Percentiles rank a stretch among this genome's conserved stretches.
phyloP scores from a whole-genome alignment of 73 alveolate genomes.

The Tetrahymena malaccensis region DNA sequence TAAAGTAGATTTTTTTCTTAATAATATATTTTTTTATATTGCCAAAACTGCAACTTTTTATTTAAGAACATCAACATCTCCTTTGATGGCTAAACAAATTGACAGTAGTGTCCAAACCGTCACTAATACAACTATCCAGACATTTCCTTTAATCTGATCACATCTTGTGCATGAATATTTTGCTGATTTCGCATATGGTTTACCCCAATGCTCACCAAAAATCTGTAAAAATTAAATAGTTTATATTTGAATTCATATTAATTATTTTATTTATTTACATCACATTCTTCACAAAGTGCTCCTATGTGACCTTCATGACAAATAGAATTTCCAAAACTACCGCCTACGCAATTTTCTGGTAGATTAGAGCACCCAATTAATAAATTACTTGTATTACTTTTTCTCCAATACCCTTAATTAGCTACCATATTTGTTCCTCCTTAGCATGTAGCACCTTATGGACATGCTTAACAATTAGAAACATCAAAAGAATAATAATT shows the following conservation, averaged over 20 bases:
- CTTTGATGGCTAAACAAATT: neutral
- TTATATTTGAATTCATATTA: neutral
- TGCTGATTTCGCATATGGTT: neutral
- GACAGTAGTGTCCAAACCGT: conserved; percentile 25
- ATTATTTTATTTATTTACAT: neutral
- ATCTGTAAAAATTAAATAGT: neutral
- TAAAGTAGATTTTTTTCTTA: neutral
- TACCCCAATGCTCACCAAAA: neutral
- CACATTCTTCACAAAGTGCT: conserved; percentile 41
- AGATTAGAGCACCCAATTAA: neutral
- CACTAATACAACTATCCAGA: neutral
- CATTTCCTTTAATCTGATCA: neutral
- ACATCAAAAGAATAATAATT: neutral
- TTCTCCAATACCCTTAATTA: neutral
- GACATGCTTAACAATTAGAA: neutral
- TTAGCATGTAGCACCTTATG: neutral
- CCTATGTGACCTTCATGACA: conserved; percentile 33
- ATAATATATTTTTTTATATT: neutral
- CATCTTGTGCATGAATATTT: conserved; percentile 19
- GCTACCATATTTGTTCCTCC: neutral
- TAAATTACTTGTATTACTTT: neutral
- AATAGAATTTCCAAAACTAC: conserved; percentile 3
- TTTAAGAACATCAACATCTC: neutral
- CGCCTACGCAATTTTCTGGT: conserved; percentile 12
- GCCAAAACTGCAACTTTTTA: neutral